Evolutionary conservation across 2,329 filamentous ascomycete genomes (phyloP).

Genomic region (Paracoccidioides lutzii): DNA sequence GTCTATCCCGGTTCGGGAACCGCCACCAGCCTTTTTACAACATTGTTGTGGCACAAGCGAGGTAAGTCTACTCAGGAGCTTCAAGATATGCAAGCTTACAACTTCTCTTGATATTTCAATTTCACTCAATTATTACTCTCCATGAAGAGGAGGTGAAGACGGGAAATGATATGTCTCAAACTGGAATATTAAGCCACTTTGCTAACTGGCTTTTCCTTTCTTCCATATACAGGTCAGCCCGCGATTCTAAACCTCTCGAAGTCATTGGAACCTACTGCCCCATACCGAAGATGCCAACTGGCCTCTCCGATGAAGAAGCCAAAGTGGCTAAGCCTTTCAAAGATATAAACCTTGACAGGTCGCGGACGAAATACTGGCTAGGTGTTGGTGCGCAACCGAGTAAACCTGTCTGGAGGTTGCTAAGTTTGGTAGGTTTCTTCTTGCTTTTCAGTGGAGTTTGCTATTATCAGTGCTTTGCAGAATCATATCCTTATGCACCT

Average conservation of each 20-base stretch:
- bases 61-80: slow-evolving; percentile 40
- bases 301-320: slow-evolving; percentile 35
- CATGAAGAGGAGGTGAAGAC: not conserved
- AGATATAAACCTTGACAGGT: slow-evolving; percentile 74
- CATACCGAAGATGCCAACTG: slow-evolving; percentile 40
- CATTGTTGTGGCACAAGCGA: slow-evolving; percentile 86
- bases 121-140: not conserved
- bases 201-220: not conserved
- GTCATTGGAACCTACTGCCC: slow-evolving; percentile 63
- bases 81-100: not conserved
- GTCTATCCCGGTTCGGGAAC: slow-evolving; percentile 85
- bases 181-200: not conserved
- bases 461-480: not conserved
- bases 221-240: slow-evolving; percentile 52
- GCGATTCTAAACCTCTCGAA: slow-evolving; percentile 80
- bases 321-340: slow-evolving; percentile 61
- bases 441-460: not conserved
- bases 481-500: not conserved
- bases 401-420: slow-evolving; percentile 73
- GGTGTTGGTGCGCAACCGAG: slow-evolving; percentile 93
- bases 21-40: slow-evolving; percentile 89
- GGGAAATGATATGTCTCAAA: not conserved
- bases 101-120: not conserved
- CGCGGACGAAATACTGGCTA: slow-evolving; percentile 84
- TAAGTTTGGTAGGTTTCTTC: slow-evolving; percentile 29